phyloP scores from a whole-genome alignment of 164 flowering plant species.

The Amborella trichopoda region DNA sequence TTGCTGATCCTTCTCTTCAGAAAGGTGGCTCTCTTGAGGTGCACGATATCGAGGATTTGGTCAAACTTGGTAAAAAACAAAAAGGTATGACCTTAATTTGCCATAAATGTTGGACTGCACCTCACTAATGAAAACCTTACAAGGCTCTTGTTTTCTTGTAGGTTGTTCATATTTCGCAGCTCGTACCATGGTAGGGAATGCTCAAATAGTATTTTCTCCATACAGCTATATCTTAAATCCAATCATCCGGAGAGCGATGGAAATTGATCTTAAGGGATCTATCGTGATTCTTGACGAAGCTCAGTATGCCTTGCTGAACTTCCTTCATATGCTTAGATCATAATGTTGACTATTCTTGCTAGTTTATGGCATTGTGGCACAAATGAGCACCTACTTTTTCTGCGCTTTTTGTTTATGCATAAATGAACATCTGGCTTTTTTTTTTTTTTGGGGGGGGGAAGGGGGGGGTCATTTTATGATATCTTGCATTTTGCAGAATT shows the following conservation, averaged over 20 bases:
- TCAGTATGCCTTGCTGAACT: no score
- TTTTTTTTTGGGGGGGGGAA: no score
- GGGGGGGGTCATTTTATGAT: no score
- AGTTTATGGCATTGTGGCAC: no score
- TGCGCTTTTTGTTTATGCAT: no score
- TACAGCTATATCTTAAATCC: slow-evolving; percentile 81
- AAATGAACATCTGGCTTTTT: no score
- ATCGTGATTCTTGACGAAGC: slow-evolving; percentile 94
- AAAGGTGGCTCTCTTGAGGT: slow-evolving; percentile 85
- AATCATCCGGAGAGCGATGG: slow-evolving; percentile 73
- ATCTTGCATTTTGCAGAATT: no score
- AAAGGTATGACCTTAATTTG: slow-evolving; percentile 34
- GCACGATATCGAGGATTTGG: slow-evolving; percentile 97
- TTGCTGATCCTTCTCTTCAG: slow-evolving; percentile 60
- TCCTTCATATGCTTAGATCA: no score
- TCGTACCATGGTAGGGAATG: slow-evolving; percentile 66
- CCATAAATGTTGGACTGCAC: slow-evolving; percentile 7
- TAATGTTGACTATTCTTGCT: no score
- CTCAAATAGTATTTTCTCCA: slow-evolving; percentile 86
- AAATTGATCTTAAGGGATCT: slow-evolving; percentile 65
- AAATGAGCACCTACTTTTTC: no score
- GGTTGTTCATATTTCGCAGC: slow-evolving; percentile 99
- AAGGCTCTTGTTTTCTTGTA: slow-evolving; percentile 13
- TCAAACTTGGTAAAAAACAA: slow-evolving; percentile 69
- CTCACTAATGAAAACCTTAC: not conserved